phyloP scores from a whole-genome alignment of 495 filamentous ascomycete genomes.

The Chaetomium cochliodes region DNA sequence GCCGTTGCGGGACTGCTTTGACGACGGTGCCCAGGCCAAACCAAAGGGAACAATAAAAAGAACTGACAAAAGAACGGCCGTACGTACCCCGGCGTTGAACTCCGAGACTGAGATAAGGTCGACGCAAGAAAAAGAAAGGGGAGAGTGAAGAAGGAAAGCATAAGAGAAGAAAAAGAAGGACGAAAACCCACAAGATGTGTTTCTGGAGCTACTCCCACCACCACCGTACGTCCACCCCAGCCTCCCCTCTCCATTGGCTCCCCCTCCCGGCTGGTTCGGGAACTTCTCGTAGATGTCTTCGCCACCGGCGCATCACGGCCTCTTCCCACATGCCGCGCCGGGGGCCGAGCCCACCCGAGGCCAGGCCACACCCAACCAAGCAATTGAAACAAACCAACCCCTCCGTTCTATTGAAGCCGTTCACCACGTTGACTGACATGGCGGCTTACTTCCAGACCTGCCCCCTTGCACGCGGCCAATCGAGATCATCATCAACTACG shows the following conservation, averaged over 20 bases:
- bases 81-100: not conserved
- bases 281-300: not conserved
- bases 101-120: not conserved
- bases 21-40: not conserved
- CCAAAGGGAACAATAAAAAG: not conserved
- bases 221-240: conserved; percentile 13
- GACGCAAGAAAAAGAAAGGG: not conserved
- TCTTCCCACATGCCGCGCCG: not conserved
- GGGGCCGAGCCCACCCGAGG: no score
- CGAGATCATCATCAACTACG: conserved; percentile 44
- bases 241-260: not conserved
- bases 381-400: no score
- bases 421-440: not conserved
- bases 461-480: conserved; percentile 40
- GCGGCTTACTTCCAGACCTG: conserved; percentile 37
- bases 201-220: conserved; percentile 10
- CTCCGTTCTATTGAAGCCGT: no score
- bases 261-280: not conserved
- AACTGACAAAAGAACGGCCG: not conserved
- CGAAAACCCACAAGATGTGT: not conserved
- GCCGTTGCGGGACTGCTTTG: not conserved
- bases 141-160: not conserved
- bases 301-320: not conserved
- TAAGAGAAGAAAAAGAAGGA: not conserved
- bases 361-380: not conserved